Conservation (phyloP, 2,329 filamentous ascomycete genomes). For the Zopfia rhizophila region DNA sequence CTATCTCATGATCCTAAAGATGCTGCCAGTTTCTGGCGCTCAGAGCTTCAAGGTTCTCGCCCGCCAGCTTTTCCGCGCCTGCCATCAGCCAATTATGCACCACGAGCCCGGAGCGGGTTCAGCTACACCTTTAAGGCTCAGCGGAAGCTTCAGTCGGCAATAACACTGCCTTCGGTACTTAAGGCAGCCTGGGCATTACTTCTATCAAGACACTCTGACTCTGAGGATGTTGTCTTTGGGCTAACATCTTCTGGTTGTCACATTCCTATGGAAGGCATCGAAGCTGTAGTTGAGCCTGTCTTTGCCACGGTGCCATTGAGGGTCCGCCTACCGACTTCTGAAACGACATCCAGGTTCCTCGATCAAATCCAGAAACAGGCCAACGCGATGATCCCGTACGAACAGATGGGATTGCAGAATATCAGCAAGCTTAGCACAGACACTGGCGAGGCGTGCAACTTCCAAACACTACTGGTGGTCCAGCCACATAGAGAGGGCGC, state of each 20-base stretch:
- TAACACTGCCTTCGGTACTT: slow-evolving; percentile 28
- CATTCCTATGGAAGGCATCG: not conserved
- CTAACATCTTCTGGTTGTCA: slow-evolving; percentile 20
- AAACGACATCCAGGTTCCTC: too few species aligned
- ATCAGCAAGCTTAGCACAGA: slow-evolving; percentile 56
- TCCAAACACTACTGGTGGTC: slow-evolving; percentile 63
- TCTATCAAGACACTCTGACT: slow-evolving; percentile 16
- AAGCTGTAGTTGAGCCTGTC: not conserved
- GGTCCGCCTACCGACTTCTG: not conserved
- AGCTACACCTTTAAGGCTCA: slow-evolving; percentile 7
- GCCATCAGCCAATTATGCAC: slow-evolving; percentile 37
- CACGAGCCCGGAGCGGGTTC: slow-evolving; percentile 31
- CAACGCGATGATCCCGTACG: slow-evolving; percentile 26
- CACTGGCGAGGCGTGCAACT: slow-evolving; percentile 63
- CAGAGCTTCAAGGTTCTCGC: slow-evolving; percentile 26
- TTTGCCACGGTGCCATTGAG: too few species aligned
- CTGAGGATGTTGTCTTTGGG: slow-evolving; percentile 31
- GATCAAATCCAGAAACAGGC: slow-evolving; percentile 3
- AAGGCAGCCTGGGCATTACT: slow-evolving; percentile 32
- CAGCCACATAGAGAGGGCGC: slow-evolving; percentile 47
- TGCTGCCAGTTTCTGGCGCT: slow-evolving; percentile 35
- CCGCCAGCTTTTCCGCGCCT: slow-evolving; percentile 29
- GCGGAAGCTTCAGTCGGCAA: slow-evolving; percentile 16
- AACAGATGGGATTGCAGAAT: slow-evolving; percentile 42
- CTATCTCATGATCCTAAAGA: too few species aligned